phyloP scores from a whole-genome alignment of 768 basidiomycete genomes.

The Mycena chlorophos region DNA sequence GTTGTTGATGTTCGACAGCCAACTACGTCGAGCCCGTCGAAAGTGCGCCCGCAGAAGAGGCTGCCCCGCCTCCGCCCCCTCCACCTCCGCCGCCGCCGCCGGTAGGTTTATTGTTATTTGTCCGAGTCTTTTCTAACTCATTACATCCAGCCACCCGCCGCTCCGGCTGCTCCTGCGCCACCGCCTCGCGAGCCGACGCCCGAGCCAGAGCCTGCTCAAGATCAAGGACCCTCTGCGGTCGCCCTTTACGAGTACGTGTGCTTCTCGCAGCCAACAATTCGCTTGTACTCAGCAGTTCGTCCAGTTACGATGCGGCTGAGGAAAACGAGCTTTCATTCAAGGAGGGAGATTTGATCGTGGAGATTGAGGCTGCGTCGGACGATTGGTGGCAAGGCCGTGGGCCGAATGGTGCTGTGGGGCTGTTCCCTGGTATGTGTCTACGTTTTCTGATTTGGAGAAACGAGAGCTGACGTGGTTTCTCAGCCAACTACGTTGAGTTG shows the following conservation, averaged over 20 bases:
- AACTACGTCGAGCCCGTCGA: conserved; percentile 90
- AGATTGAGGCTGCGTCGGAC: conserved; percentile 81
- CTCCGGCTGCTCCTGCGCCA: conserved; percentile 44
- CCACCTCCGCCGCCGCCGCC: conserved; percentile 51
- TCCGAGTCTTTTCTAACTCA: too few relatives aligned
- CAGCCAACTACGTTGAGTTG: conserved; percentile 37
- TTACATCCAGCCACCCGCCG: conserved; percentile 32
- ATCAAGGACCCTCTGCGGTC: conserved; percentile 62
- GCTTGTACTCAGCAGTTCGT: conserved; percentile 3
- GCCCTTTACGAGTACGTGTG: conserved; percentile 69
- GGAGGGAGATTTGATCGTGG: conserved; percentile 71
- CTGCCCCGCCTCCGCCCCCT: conserved; percentile 51
- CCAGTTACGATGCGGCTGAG: conserved; percentile 84
- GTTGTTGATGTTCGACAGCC: conserved; percentile 41
- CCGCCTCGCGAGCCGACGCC: conserved; percentile 53
- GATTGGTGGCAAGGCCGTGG: conserved; percentile 86
- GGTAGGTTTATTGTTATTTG: too few relatives aligned
- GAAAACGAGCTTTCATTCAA: conserved; percentile 88
- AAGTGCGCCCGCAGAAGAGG: conserved; percentile 37
- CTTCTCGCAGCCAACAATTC: not conserved
- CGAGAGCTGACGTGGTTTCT: conserved; percentile 2
- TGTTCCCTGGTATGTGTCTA: conserved; percentile 71
- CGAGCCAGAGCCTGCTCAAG: conserved; percentile 41
- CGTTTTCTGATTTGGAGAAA: not conserved
- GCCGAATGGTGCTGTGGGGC: conserved; percentile 53